Evolutionary conservation across 164 flowering plant genomes (phyloP).

Genomic region (Stephania japonica): DNA sequence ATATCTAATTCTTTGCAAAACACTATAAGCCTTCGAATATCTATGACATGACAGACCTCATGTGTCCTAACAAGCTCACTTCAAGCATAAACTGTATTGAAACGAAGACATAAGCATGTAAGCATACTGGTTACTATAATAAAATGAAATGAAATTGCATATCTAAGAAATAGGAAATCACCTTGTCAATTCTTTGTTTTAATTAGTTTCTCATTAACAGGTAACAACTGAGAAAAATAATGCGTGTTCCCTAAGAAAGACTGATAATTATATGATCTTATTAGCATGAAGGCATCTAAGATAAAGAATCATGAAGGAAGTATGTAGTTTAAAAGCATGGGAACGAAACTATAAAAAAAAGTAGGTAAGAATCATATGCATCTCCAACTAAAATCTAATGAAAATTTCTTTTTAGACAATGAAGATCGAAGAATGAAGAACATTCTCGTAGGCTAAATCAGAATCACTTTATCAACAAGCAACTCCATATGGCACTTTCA

Average conservation of each 20-base stretch:
- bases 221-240: slow-evolving; percentile 33
- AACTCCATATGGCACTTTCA: no score
- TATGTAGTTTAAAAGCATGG: no score
- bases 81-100: slow-evolving; percentile 38
- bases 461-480: no score
- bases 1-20: slow-evolving; percentile 65
- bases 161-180: slow-evolving; percentile 17
- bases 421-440: no score
- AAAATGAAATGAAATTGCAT: neutral
- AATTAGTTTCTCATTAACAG: slow-evolving; percentile 57
- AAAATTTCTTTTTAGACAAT: no score
- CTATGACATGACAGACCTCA: slow-evolving; percentile 49
- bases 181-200: slow-evolving; percentile 44
- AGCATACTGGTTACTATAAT: neutral
- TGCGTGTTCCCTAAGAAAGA: slow-evolving; percentile 52
- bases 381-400: no score
- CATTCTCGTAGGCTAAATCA: no score
- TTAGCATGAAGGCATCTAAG: slow-evolving; percentile 6
- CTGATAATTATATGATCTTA: slow-evolving; percentile 26
- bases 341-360: no score
- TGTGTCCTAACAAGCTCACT: slow-evolving; percentile 66
- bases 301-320: no score
- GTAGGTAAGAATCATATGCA: no score
- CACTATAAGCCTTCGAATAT: slow-evolving; percentile 78
- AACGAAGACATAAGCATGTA: neutral